Evolutionary conservation across 768 basidiomycete genomes (phyloP), one percentile per base, ranked within the genome.

Genomic region (Crepidotus variabilis): DNA sequence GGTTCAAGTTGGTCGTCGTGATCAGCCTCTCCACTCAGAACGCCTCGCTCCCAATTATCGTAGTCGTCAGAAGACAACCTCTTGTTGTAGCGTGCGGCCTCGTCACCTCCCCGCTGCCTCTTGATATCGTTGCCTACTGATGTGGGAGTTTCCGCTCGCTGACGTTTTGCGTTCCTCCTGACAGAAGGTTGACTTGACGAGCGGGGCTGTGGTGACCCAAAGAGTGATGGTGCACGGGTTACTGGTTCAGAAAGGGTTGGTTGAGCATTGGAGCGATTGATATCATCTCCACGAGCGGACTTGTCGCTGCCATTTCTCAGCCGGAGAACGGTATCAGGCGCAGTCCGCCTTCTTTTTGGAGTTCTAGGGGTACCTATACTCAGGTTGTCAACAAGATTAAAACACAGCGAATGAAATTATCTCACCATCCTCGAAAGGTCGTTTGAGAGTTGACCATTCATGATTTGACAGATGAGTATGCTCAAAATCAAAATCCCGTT

Each of bases 171-270:
- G 23, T 50, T 21, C 24, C 35, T 49, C 22, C 18, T 14, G 11
- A 13, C 45, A 4, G 49, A 61, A 14, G 60, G 52, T 22, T 62
- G 62, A 33, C 55, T 62, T 9, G 50, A 52, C 20, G 54, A 59
- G 21, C 23, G 47, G 9, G 32, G 51, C 6, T 34, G 54, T 46
- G 46, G 22, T 16, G 23, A 2, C 1, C 49, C 50, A 10, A 46
- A 36, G 24, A 20, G 39, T 16, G 62, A 59, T 20, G 63, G 36
- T 22, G 36, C 14, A 10, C 60, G 59, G 4, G 48, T 61, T n/a
- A 60, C 52, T 47, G 65, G 63, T 45, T 63, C 61, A 18, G 61
- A 63, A 22, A 52, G 18, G 6, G 59, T 58, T 6, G 20, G 13
- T 18, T 55, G 55, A 43, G 18, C 39, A 43, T 43, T 11, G 2